Conservation (phyloP, 2,329 filamentous ascomycete species). For the Penicillium polonicum region DNA sequence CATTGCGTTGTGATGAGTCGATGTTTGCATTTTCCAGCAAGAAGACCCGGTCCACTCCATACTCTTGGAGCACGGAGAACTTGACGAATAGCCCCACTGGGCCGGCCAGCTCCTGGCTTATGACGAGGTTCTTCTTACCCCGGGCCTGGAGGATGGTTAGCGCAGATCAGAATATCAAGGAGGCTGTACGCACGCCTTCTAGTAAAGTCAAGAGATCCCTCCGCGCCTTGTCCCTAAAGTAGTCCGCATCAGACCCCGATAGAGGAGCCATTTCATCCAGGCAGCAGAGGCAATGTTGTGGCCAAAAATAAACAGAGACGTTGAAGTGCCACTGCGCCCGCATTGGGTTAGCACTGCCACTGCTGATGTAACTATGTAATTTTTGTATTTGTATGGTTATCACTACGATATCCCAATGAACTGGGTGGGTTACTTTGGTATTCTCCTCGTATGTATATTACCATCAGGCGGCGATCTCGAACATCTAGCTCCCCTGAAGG, state of each 20-base stretch:
- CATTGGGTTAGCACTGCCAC: conserved; percentile 20
- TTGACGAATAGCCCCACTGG: conserved; percentile 90
- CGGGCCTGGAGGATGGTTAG: conserved; percentile 65
- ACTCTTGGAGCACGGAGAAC: conserved; percentile 91
- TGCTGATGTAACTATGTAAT: conserved; percentile 17
- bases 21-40: conserved; percentile 94
- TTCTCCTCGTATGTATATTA: neutral
- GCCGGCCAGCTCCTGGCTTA: conserved; percentile 86
- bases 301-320: conserved; percentile 25
- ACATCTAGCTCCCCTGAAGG: conserved; percentile 14
- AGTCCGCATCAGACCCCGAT: conserved; percentile 41
- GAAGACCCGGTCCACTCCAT: conserved; percentile 97
- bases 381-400: conserved; percentile 8
- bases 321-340: conserved; percentile 18
- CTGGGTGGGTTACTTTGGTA: neutral
- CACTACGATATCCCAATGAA: neutral
- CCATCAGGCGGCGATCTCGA: conserved; percentile 11
- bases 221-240: conserved; percentile 60
- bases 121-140: conserved; percentile 96
- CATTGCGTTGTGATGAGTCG: conserved; percentile 90
- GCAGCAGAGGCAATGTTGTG: conserved; percentile 16
- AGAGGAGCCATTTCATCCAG: conserved; percentile 26
- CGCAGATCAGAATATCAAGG: conserved; percentile 18
- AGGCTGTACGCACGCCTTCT: conserved; percentile 76
- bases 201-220: conserved; percentile 88